phyloP scores from a whole-genome alignment of 2,329 filamentous ascomycete genomes.

The Sarocladium oryzae region DNA sequence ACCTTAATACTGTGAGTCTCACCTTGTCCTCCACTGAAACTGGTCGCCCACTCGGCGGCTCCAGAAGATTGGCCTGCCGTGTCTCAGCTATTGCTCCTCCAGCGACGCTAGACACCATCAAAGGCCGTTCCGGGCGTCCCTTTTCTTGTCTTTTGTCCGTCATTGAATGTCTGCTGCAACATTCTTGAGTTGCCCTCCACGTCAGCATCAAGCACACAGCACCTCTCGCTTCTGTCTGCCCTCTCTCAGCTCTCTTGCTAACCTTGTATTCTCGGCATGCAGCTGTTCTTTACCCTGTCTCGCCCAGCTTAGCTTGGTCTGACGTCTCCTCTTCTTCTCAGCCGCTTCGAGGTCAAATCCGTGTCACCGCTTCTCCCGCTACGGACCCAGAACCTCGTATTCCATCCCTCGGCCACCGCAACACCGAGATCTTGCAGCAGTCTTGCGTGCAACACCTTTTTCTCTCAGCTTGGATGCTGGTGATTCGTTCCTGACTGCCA shows the following conservation, averaged over 20 bases:
- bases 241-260: background rate
- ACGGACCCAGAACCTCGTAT: slow-evolving; percentile 1
- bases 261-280: slow-evolving; percentile 5
- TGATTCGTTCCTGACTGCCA: background rate
- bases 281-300: slow-evolving; percentile 1
- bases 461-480: background rate
- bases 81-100: slow-evolving; percentile 4
- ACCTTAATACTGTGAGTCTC: slow-evolving; percentile 8
- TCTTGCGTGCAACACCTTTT: background rate
- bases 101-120: slow-evolving; percentile 5
- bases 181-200: slow-evolving; percentile 3
- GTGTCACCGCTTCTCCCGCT: slow-evolving; percentile 1
- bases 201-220: background rate
- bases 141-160: background rate
- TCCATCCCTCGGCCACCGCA: background rate
- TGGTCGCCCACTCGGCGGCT: slow-evolving; percentile 1
- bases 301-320: background rate
- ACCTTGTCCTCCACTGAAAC: background rate
- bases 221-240: background rate
- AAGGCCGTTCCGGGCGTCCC: slow-evolving; percentile 6
- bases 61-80: slow-evolving; percentile 1
- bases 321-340: background rate
- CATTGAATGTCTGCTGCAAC: slow-evolving; percentile 5
- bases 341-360: background rate
- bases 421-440: background rate